A percentile compares a stretch with the other conserved stretches of the same genome.
These are phyloP conservation scores for Microcera coccophila DNA, from an alignment of 2,329 filamentous ascomycete species.

Conservation along the genomic window DNA sequence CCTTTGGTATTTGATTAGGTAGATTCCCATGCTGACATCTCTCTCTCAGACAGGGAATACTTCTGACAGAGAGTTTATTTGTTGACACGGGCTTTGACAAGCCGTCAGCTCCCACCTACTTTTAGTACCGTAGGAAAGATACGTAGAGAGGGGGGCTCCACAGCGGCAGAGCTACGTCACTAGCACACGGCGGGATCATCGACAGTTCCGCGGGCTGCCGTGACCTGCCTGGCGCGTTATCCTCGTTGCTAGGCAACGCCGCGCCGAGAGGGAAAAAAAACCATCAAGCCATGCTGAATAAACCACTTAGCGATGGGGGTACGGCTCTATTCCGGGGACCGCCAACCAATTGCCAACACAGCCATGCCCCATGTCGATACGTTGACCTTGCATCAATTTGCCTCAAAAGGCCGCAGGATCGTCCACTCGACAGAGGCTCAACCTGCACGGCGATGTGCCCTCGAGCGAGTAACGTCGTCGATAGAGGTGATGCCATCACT, in stretches of 20 bases:
- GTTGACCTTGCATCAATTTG: background rate
- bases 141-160: background rate
- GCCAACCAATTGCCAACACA: no score
- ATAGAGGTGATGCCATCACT: background rate
- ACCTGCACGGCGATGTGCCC: background rate
- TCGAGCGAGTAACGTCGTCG: background rate
- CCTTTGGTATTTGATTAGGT: background rate
- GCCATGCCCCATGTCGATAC: background rate
- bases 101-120: no score
- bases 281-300: background rate
- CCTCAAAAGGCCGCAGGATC: background rate
- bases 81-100: no score
- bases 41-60: background rate
- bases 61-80: no score
- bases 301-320: no score
- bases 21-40: background rate
- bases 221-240: background rate
- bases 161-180: slow-evolving; percentile 26
- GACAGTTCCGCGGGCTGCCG: background rate
- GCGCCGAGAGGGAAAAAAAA: background rate
- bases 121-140: no score
- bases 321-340: no score
- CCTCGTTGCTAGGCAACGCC: slow-evolving; percentile 23
- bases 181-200: slow-evolving; percentile 10
- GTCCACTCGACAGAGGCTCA: background rate